Conservation (phyloP, 768 basidiomycete species). For the Cystoderma amianthinum region DNA sequence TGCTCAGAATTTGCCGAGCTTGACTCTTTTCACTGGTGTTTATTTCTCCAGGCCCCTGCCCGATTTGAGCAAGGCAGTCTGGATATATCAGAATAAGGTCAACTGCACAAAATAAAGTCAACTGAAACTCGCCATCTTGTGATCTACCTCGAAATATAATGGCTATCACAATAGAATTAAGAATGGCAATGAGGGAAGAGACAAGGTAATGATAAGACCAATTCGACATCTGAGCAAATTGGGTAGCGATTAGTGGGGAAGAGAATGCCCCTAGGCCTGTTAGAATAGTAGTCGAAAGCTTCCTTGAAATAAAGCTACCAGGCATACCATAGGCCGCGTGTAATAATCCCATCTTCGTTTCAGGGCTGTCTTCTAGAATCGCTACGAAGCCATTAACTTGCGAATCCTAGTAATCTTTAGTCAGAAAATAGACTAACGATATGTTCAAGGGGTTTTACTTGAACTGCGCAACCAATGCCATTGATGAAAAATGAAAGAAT, state of each 20-base stretch:
- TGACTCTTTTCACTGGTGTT: conserved; percentile 25
- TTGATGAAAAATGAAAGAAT: conserved; percentile 38
- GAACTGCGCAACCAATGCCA: conserved; percentile 33
- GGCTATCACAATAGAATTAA: conserved; percentile 46
- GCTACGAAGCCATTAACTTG: conserved; percentile 70
- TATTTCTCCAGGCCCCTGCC: conserved; percentile 29
- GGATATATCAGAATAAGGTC: not conserved
- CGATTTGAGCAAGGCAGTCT: conserved; percentile 46
- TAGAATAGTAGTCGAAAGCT: not conserved
- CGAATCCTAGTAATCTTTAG: conserved; percentile 35
- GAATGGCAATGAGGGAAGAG: conserved; percentile 59
- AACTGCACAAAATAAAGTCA: not conserved
- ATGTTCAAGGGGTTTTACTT: conserved; percentile 37
- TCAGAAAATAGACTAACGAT: not conserved
- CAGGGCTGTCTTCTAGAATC: conserved; percentile 43
- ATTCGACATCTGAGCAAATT: conserved; percentile 55
- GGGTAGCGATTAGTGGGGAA: conserved; percentile 74
- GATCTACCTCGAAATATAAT: conserved; percentile 60
- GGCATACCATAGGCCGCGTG: conserved; percentile 57
- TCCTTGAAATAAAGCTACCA: not conserved
- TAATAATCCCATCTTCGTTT: conserved; percentile 62
- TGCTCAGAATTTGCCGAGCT: conserved; percentile 43
- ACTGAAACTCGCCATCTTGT: conserved; percentile 49
- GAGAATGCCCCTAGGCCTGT: conserved; percentile 59
- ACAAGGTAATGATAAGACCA: conserved; percentile 80